Base-by-base conservation (phyloP, 2,329 filamentous ascomycete species). In the Neopestalotiopsis clavispora region DNA sequence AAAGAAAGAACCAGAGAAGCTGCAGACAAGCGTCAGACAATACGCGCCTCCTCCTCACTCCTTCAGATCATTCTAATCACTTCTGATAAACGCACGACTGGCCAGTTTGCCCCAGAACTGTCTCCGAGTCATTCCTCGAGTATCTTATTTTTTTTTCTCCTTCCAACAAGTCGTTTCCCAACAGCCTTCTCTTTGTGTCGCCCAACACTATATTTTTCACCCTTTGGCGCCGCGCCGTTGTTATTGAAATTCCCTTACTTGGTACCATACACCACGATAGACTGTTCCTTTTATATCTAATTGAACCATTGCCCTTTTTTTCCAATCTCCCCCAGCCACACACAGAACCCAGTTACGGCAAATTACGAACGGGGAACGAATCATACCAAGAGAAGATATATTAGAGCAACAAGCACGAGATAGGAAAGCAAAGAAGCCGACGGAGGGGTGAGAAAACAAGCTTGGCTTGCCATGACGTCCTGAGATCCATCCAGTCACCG, bases 1-100 rank as follows among this genome's bases (percentile, higher is more conserved):
- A 52, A 52, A 20, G n/a, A 20, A 52, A n/a, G n/a, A n/a, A 52
- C 34, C 52, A 34, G 32, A 60, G 57, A 30, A 30, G 57, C 45
- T 52, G 45, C 60, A 62, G 60, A 56, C 45, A 65, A 65, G 63
- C 63, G 63, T 65, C 63, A 65, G 63, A 65, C 63, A 57, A 30
- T 28, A 20, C 40, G 38, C 40, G 23, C 52, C 63, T 13, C 45
- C 30, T 30, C 13, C n/a, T 42, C 23, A 12, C 30, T 32, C n/a
- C 23, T 38, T 45, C 20, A 52, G 45, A n/a, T 52, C 45, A 17
- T 65, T 57, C 61, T 64, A 52, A 52, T 64, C 45, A 65, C 52
- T 57, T 65, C 63, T 30, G n/a, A 61, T 61, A 61, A 61, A 64
- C 17, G n/a, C 38, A 32, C 38, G 14, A 62, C 30, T 34, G 30